Percentiles rank a stretch among this genome's conserved stretches.
Conservation (phyloP, 2,329 filamentous ascomycete species). For the Trichoderma atrobrunneum region DNA sequence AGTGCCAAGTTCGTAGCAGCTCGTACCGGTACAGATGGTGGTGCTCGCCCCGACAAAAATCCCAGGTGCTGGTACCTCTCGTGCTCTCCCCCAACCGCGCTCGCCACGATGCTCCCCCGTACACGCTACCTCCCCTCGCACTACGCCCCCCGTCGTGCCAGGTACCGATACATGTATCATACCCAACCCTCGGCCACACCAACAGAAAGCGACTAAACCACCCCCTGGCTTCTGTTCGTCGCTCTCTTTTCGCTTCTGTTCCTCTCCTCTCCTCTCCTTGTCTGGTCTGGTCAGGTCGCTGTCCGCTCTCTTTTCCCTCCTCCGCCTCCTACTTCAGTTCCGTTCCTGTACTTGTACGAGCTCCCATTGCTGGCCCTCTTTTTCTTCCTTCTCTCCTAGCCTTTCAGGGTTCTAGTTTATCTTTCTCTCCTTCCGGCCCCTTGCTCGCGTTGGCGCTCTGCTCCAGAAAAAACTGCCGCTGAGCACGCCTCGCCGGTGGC, state of each 20-base stretch:
- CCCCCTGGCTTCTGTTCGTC: slow-evolving; percentile 25
- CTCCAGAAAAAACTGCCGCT: slow-evolving; percentile 11
- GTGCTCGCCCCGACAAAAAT: not conserved
- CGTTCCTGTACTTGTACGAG: slow-evolving; percentile 19
- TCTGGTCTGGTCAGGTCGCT: slow-evolving; percentile 25
- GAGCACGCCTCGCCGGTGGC: slow-evolving; percentile 17
- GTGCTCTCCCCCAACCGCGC: not conserved
- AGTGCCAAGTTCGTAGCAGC: not conserved
- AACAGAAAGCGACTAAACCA: slow-evolving; percentile 3
- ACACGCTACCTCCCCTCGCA: not conserved
- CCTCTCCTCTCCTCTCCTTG: slow-evolving; percentile 32
- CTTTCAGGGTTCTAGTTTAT: slow-evolving; percentile 17
- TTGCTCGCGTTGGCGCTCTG: slow-evolving; percentile 19
- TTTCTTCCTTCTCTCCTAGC: slow-evolving; percentile 18
- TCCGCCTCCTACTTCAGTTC: slow-evolving; percentile 35
- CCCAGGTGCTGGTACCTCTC: not conserved
- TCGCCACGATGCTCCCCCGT: not conserved
- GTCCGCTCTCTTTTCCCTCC: slow-evolving; percentile 32
- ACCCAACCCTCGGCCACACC: slow-evolving; percentile 1
- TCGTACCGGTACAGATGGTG: not conserved
- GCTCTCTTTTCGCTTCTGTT: slow-evolving; percentile 29
- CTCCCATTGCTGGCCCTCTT: slow-evolving; percentile 25
- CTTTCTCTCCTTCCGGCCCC: slow-evolving; percentile 13
- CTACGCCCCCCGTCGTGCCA: not conserved
- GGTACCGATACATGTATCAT: not conserved